Percentiles rank a stretch among this genome's conserved stretches.
These are phyloP conservation scores for Albugo candida DNA, from an alignment of 352 stramenopile species.

Conservation along the genomic window DNA sequence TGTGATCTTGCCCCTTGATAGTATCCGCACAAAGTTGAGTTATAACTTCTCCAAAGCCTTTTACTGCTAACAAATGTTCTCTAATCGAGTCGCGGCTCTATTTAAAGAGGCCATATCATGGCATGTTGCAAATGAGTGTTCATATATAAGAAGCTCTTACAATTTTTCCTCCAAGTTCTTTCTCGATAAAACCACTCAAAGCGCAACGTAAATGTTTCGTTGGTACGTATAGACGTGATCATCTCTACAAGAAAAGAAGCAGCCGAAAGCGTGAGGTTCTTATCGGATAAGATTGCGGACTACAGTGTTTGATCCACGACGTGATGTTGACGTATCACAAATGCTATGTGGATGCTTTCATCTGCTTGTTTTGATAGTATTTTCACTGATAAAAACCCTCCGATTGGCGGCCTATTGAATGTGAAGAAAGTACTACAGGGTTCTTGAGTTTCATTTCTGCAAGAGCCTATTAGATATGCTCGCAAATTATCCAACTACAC, in stretches of 20 bases:
- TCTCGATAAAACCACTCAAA: too few relatives aligned
- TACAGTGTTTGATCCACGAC: constrained; percentile 40
- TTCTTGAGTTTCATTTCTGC: constrained; percentile 45
- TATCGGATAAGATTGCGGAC: constrained; percentile 11
- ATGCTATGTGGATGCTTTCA: constrained; percentile 52
- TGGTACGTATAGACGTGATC: constrained; percentile 77
- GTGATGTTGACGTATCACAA: constrained; percentile 71
- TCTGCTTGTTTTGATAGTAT: constrained; percentile 54
- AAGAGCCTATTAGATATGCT: constrained; percentile 71
- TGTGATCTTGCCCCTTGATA: too few relatives aligned
- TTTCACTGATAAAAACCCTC: constrained; percentile 62
- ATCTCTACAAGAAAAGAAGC: constrained; percentile 75
- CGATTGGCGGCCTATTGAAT: constrained; percentile 63
- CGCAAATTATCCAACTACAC: constrained; percentile 59
- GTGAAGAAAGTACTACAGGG: constrained; percentile 64
- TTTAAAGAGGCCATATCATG: too few relatives aligned
- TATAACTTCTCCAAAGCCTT: too few relatives aligned
- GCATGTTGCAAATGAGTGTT: too few relatives aligned
- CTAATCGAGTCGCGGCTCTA: too few relatives aligned
- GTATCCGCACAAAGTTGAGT: too few relatives aligned
- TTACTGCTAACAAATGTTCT: too few relatives aligned
- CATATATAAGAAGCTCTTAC: too few relatives aligned
- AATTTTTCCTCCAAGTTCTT: too few relatives aligned
- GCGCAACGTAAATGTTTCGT: constrained; percentile 19
- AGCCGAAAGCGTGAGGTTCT: constrained; percentile 72